Base-by-base conservation (phyloP, 139 green algal genomes). In the Klebsormidium nitens region DNA sequence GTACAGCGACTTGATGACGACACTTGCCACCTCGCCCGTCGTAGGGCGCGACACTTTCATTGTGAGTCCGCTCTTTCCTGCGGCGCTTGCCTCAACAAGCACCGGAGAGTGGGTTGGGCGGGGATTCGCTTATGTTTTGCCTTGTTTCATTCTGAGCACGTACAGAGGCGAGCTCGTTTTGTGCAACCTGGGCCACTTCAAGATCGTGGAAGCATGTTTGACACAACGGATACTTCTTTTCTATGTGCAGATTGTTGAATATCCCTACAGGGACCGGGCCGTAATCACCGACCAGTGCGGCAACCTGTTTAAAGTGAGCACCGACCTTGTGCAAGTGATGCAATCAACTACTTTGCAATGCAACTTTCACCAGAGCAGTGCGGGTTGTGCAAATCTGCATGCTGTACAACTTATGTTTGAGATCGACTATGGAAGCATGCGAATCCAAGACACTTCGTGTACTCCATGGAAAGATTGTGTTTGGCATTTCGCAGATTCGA, bases 1-100 rank as follows among this genome's bases (percentile, higher is more conserved):
- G 0, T 97, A 96, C 73, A 71, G 86, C 3, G 87, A 95, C 82
- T 78, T 95, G 19, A 89, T 88, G 39, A 83, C 83, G 5, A 64
- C 92, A 67, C 77, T 97, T n/a, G 79, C 88, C 8, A 26, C 6
- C 0, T 88, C 81, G 0, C 77, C 85, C 0, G 80, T 96, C 37
- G 28, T 96, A 40, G 71, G 78, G 1, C 40, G 69, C 34, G 38
- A 69, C 34, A 69, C 67, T 2, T 56, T 47, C 34, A 26, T 76
- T 11, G 26, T 66, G 28, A 58, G 62, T 23, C 64, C 67, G 52
- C 6, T 61, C 29, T 61, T 61, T 36, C 29, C 52, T 61, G 56
- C 56, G 17, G 56, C 29, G 17, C 29, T 14, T 17, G 17, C 14
- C 19, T 17, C 17, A 39, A 64, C 14, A 17, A 39, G 56, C 56